Conservation (phyloP, 495 filamentous ascomycete species). For the Aspergillus olivimuriae region DNA sequence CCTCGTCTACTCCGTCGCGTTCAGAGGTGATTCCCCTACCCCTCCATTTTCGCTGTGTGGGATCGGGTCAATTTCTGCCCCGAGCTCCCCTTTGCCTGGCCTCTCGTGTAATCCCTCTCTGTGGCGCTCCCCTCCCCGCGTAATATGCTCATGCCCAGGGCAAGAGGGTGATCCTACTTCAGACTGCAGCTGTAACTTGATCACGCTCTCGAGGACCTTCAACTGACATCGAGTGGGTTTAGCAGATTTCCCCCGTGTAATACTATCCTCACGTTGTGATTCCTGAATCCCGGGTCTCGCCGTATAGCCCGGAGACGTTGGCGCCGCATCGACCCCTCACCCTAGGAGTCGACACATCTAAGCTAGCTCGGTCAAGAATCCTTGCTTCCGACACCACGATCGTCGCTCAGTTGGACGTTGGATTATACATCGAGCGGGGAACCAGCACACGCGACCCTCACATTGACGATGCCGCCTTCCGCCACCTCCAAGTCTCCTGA, state of each 20-base stretch:
- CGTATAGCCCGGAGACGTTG: no score
- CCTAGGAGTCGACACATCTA: no score
- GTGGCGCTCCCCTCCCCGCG: constrained; percentile 7
- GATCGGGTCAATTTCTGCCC: neutral
- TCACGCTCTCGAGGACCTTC: constrained; percentile 10
- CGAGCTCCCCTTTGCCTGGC: neutral
- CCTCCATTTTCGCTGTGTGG: neutral
- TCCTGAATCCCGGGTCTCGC: no score
- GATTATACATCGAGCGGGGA: neutral
- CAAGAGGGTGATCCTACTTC: constrained; percentile 8
- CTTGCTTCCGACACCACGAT: no score
- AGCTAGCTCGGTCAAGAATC: no score
- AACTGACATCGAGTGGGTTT: constrained; percentile 15
- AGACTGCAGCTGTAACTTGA: constrained; percentile 13
- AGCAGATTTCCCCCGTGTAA: no score
- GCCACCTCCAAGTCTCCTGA: constrained; percentile 25
- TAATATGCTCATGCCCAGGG: constrained; percentile 20
- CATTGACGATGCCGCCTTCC: constrained; percentile 27
- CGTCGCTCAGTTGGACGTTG: neutral
- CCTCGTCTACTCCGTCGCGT: no score
- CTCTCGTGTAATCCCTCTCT: constrained; percentile 2
- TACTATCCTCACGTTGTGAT: no score
- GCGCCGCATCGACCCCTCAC: no score
- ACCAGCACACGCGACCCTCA: neutral
- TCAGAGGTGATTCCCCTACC: neutral